phyloP scores from a whole-genome alignment of 129 eudicot species.

The Escallonia herrerae region DNA sequence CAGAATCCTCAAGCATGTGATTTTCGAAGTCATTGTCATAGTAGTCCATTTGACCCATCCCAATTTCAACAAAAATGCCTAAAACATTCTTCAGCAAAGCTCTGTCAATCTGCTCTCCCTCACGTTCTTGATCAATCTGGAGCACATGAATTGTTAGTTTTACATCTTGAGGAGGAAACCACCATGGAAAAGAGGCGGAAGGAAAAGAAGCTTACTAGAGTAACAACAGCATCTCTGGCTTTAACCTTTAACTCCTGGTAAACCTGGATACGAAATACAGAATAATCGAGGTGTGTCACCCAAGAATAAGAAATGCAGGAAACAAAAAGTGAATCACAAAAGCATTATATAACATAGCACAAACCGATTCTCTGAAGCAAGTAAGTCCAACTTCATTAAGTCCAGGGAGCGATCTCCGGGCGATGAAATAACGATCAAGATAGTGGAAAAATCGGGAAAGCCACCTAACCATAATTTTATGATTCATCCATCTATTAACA shows the following conservation, averaged over 20 bases:
- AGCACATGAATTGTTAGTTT: slow-evolving; percentile 7
- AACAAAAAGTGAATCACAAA: not conserved
- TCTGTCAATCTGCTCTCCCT: slow-evolving; percentile 80
- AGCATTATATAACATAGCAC: slow-evolving; percentile 7
- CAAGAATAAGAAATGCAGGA: not conserved
- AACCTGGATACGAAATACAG: slow-evolving; percentile 34
- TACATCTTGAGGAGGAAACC: not conserved
- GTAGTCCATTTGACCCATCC: slow-evolving; percentile 60
- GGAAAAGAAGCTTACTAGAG: slow-evolving; percentile 39
- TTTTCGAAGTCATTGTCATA: slow-evolving; percentile 67
- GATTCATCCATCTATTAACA: slow-evolving; percentile 52
- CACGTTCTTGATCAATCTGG: slow-evolving; percentile 74
- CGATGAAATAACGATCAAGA: slow-evolving; percentile 65
- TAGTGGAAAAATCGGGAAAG: slow-evolving; percentile 54
- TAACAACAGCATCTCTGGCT: slow-evolving; percentile 69
- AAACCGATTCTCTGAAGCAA: slow-evolving; percentile 62
- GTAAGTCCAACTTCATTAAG: slow-evolving; percentile 66
- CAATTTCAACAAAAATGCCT: slow-evolving; percentile 61
- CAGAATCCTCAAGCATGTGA: slow-evolving; percentile 53
- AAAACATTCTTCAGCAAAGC: slow-evolving; percentile 61
- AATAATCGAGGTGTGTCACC: not conserved
- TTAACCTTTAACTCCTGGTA: slow-evolving; percentile 48
- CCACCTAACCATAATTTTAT: slow-evolving; percentile 72
- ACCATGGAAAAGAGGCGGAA: no score
- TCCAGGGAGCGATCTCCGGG: slow-evolving; percentile 49